Evolutionary conservation across 192 early-diverging fungal species (phyloP).

Genomic region (Backusella sp.): DNA sequence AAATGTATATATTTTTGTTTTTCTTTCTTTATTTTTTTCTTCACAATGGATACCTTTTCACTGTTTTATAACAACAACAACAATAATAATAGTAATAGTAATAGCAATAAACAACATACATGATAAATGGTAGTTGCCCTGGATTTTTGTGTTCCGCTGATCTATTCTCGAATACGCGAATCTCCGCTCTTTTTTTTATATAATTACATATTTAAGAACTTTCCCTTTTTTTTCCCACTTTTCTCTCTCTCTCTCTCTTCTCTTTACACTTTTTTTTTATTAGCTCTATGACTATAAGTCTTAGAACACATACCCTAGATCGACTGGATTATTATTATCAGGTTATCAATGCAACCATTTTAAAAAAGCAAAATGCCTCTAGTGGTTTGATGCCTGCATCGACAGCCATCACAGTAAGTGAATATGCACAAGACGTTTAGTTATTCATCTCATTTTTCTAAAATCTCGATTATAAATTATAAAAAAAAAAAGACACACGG

Average conservation of each 20-base stretch:
- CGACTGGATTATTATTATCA: conserved; percentile 74
- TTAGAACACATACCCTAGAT: conserved; percentile 1
- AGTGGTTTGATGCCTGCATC: conserved; percentile 88
- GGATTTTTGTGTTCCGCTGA: not conserved
- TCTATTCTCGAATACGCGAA: not conserved
- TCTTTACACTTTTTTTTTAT: not conserved
- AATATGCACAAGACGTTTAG: not conserved
- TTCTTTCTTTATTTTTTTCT: no score
- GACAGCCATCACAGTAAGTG: conserved; percentile 66
- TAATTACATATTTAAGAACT: not conserved
- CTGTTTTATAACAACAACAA: not conserved
- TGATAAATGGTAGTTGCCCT: not conserved
- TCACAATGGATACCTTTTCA: not conserved
- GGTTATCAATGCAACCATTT: conserved; percentile 68
- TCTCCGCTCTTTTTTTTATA: not conserved
- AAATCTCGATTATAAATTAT: not conserved
- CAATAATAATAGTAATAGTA: not conserved
- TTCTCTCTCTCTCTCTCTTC: conserved; percentile 7
- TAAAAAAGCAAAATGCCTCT: conserved; percentile 73
- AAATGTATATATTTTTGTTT: not conserved
- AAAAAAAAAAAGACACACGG: conserved; percentile 58
- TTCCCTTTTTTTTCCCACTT: not conserved
- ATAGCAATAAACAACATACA: not conserved
- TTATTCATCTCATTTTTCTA: not conserved
- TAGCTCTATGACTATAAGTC: conserved; percentile 19